phyloP scores from a whole-genome alignment of 2,329 filamentous ascomycete genomes.

The Stagonosporopsis tanaceti region DNA sequence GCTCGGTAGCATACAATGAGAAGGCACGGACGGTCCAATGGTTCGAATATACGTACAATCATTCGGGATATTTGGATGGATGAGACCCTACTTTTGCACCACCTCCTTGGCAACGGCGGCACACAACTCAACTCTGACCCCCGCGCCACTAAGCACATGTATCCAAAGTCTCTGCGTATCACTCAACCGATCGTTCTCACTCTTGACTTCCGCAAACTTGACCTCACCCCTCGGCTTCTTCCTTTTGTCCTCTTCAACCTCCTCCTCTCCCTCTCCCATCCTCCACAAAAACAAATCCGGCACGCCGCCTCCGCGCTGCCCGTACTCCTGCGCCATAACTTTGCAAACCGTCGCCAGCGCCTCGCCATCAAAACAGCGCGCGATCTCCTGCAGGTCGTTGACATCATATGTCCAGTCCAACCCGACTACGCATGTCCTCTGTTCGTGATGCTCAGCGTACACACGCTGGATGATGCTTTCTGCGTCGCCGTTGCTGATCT shows the following conservation, averaged over 20 bases:
- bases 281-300: slow-evolving; percentile 94
- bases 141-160: slow-evolving; percentile 85
- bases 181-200: slow-evolving; percentile 85
- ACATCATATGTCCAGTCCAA: slow-evolving; percentile 89
- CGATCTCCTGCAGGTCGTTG: slow-evolving; percentile 80
- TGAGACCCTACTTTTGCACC: slow-evolving; percentile 13
- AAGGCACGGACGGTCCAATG: too few relatives aligned
- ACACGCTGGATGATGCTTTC: slow-evolving; percentile 71
- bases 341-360: slow-evolving; percentile 87
- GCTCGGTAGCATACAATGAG: not conserved
- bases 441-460: slow-evolving; percentile 72
- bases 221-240: slow-evolving; percentile 62
- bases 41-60: too few relatives aligned
- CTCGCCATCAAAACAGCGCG: slow-evolving; percentile 77
- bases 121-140: slow-evolving; percentile 84
- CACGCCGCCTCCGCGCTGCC: slow-evolving; percentile 82
- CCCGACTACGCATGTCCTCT: slow-evolving; percentile 85
- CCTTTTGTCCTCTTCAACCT: slow-evolving; percentile 25
- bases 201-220: slow-evolving; percentile 72
- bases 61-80: too few relatives aligned
- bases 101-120: slow-evolving; percentile 68
- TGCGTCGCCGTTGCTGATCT: slow-evolving; percentile 85
- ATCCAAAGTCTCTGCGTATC: slow-evolving; percentile 98
- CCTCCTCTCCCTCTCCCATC: slow-evolving; percentile 34
- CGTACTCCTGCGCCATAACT: slow-evolving; percentile 95